These are phyloP conservation scores for Penicillium tannophilum DNA, from an alignment of 495 filamentous ascomycete genomes.

Conservation along the genomic window DNA sequence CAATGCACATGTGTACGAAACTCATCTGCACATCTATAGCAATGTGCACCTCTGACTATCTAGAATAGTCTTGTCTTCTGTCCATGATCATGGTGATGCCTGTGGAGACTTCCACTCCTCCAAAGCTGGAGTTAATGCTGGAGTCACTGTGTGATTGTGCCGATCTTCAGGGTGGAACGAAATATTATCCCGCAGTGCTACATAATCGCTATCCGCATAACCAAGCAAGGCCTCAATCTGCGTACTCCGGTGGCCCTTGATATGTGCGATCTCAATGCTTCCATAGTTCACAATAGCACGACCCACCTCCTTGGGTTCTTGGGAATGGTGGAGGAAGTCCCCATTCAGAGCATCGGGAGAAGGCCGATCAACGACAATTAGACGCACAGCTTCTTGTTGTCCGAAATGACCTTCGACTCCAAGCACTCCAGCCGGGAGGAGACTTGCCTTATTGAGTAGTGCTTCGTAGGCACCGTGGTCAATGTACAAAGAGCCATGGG, in stretches of 20 bases:
- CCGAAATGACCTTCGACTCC: slow-evolving; percentile 85
- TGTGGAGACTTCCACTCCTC: slow-evolving; percentile 27
- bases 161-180: slow-evolving; percentile 55
- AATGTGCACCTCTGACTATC: not conserved
- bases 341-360: slow-evolving; percentile 43
- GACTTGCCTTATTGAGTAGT: slow-evolving; percentile 77
- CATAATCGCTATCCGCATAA: slow-evolving; percentile 93
- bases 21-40: not conserved
- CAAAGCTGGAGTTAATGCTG: slow-evolving; percentile 43
- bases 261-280: slow-evolving; percentile 75
- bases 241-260: slow-evolving; percentile 80
- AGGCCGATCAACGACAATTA: slow-evolving; percentile 70
- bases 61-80: not conserved
- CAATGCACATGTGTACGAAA: not conserved
- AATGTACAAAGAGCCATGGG: slow-evolving; percentile 90
- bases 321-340: slow-evolving; percentile 44
- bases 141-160: slow-evolving; percentile 27
- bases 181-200: slow-evolving; percentile 86
- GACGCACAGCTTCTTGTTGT: slow-evolving; percentile 86
- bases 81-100: not conserved
- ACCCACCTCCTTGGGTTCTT: slow-evolving; percentile 75
- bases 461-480: slow-evolving; percentile 84
- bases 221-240: slow-evolving; percentile 79
- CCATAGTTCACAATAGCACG: slow-evolving; percentile 93
- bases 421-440: slow-evolving; percentile 88